A percentile compares a stretch with the other conserved stretches of the same genome.
These are phyloP conservation scores for Metschnikowia colocasiae DNA, from an alignment of 805 yeast species.

Conservation along the genomic window DNA sequence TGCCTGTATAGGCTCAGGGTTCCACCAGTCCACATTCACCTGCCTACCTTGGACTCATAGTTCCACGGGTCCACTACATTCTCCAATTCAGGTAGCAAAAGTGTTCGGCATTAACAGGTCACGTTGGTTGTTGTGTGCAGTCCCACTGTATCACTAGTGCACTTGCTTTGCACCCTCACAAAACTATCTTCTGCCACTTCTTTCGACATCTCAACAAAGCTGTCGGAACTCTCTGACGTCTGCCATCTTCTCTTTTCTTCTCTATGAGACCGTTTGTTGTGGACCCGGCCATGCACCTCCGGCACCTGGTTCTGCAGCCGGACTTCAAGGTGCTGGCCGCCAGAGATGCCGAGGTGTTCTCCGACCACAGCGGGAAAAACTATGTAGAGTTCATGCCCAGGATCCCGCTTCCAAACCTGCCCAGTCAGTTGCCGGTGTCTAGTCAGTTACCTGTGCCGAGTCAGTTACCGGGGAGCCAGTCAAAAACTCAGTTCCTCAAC, in stretches of 20 bases:
- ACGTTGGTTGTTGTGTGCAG: background rate
- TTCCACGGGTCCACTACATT: no score
- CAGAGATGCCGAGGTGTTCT: background rate
- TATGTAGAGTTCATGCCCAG: conserved; percentile 2
- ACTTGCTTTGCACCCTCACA: conserved; percentile 2
- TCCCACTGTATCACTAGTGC: background rate
- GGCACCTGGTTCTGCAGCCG: conserved; percentile 6
- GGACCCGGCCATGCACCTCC: background rate
- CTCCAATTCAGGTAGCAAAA: no score
- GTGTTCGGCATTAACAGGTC: no score
- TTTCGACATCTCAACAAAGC: background rate
- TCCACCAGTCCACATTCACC: no score
- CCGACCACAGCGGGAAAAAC: background rate
- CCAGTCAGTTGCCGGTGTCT: background rate
- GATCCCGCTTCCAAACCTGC: background rate
- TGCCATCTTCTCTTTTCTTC: background rate
- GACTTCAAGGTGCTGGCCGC: conserved; percentile 2
- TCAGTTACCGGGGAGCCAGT: background rate
- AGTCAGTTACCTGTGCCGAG: background rate
- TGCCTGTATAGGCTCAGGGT: no score
- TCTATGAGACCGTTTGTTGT: conserved; percentile 1
- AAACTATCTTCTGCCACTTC: background rate
- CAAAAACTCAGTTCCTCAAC: conserved; percentile 2
- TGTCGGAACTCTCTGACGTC: background rate
- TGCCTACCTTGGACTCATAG: no score